Evolutionary conservation across 108 stramenopile genomes (phyloP).

Genomic region (Halocafeteria seosinensis): DNA sequence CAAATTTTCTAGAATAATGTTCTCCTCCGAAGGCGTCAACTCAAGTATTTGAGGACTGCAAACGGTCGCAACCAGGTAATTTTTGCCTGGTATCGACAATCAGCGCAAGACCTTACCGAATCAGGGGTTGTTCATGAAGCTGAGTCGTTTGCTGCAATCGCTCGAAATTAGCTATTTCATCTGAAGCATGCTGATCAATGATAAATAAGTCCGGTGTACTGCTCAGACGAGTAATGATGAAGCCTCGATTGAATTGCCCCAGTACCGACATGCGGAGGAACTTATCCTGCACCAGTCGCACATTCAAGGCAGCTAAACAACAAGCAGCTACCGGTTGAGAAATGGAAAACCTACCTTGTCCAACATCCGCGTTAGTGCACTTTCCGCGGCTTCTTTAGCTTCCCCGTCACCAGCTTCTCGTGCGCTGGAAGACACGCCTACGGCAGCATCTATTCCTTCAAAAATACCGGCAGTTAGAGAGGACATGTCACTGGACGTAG

Average conservation of each 20-base stretch:
- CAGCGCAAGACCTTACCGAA: not conserved
- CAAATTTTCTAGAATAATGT: constrained; percentile 16
- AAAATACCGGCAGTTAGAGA: too few species aligned
- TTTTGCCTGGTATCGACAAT: not conserved
- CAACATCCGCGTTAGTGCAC: too few species aligned
- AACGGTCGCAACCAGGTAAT: not conserved
- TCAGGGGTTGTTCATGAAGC: constrained; percentile 23
- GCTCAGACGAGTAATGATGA: constrained; percentile 29
- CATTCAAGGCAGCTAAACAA: too few species aligned
- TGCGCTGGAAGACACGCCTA: too few species aligned
- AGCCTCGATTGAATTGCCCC: constrained; percentile 44
- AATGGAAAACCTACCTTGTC: too few species aligned
- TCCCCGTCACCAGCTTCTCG: too few species aligned
- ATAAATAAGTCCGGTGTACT: constrained; percentile 31
- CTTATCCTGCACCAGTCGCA: constrained; percentile 15
- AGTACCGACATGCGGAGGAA: constrained; percentile 29
- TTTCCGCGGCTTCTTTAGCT: too few species aligned
- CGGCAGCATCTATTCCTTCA: too few species aligned
- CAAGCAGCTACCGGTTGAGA: too few species aligned
- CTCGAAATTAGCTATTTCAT: constrained; percentile 45
- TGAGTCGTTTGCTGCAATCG: constrained; percentile 8
- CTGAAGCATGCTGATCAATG: constrained; percentile 43
- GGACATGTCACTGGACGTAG: too few species aligned
- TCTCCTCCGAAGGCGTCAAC: constrained; percentile 21
- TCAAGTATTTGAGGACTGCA: constrained; percentile 15